Evolutionary conservation across 352 stramenopile species (phyloP), one percentile per base, ranked within the genome.

Genomic region (Phytophthora kernoviae): DNA sequence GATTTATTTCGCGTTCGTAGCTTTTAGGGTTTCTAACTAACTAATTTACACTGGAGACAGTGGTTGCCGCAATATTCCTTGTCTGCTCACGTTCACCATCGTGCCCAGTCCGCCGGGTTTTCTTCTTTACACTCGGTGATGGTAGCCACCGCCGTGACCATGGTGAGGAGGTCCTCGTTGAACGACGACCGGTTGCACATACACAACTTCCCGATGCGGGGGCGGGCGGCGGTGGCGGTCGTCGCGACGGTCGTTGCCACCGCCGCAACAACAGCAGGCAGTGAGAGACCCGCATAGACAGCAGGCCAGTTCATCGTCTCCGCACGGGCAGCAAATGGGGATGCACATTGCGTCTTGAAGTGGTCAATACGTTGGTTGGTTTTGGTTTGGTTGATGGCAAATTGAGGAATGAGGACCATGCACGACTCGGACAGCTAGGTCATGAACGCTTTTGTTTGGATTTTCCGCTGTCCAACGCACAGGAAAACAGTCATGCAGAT

Each of bases 151-250:
- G 27, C 65, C 52, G 30, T 62, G 30, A 0, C 58, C 58, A 33
- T 60, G 56, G 22, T 58, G 59, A 30, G 64, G 64, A 1, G 59
- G 55, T 0, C 57, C 49, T 47, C 30, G 54, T 12, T 75, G 65
- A 10, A 78, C 70, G n/a, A 58, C 54, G 17, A 78, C 69, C 5
- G 69, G 69, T 12, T 78, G 58, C 50, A 78, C 69, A 61, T 75
- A 75, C 18, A 78, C 70, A 3, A 73, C 58, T 33, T 62, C 51
- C 42, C 66, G 56, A 5, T 53, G 58, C 27, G 51, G 54, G 4
- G 59, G 46, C 11, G 37, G 42, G 46, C 58, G 43, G 41, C 48
- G 59, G 36, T 58, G 45, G 37, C 55, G 37, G 37, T 56, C 24
- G 24, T 62, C 10, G 12, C 58, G 52, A 12, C 52, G 45, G 9